phyloP scores from a whole-genome alignment of 1,284 basidiomycete species.

The Cryptococcus sp. region DNA sequence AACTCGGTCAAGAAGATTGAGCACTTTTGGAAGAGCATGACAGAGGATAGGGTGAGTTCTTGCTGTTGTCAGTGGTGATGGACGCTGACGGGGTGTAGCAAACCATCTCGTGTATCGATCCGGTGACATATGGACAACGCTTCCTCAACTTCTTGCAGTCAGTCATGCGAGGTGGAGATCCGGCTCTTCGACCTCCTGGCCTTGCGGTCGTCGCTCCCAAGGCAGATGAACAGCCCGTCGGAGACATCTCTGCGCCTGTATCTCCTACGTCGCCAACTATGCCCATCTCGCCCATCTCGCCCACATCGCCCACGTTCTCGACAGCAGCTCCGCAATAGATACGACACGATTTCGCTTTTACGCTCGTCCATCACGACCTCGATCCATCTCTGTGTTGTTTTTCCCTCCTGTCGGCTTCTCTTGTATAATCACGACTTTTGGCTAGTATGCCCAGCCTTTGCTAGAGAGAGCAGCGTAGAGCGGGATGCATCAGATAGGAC shows the following conservation, averaged over 20 bases:
- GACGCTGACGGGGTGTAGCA: conserved; percentile 53
- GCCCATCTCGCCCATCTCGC: too few relatives aligned
- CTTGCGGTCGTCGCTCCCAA: conserved; percentile 6
- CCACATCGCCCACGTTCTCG: too few relatives aligned
- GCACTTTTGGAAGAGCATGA: conserved; percentile 86
- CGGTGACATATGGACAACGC: conserved; percentile 73
- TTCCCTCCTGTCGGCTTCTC: too few relatives aligned
- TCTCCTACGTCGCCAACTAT: too few relatives aligned
- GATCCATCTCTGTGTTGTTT: neutral
- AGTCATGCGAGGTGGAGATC: conserved; percentile 73
- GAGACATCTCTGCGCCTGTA: neutral
- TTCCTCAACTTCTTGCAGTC: conserved; percentile 84
- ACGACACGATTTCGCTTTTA: too few relatives aligned
- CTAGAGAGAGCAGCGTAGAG: too few relatives aligned
- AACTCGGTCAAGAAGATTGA: conserved; percentile 72
- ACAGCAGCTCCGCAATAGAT: too few relatives aligned
- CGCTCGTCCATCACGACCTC: too few relatives aligned
- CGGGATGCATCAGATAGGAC: too few relatives aligned
- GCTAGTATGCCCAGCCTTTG: too few relatives aligned
- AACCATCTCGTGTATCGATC: conserved; percentile 87
- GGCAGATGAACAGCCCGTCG: conserved; percentile 5
- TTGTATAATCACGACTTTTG: too few relatives aligned
- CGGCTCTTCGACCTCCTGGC: conserved; percentile 30
- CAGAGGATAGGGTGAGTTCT: conserved; percentile 71
- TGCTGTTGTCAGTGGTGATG: neutral